phyloP scores from a whole-genome alignment of 1,284 basidiomycete genomes.

The Irpex sp. region DNA sequence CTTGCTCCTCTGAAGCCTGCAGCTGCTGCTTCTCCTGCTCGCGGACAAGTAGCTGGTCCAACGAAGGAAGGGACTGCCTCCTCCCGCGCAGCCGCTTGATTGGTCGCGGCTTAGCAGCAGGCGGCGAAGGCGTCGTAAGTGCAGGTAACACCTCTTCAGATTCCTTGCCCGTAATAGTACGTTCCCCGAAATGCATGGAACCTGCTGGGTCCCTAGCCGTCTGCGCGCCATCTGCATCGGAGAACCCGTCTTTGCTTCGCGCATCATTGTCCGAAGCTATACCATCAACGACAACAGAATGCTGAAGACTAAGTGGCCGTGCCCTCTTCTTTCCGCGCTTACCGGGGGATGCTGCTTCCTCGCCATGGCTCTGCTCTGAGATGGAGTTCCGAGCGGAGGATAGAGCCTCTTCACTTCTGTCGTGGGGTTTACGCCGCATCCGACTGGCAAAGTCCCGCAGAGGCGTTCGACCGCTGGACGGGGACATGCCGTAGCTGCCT shows the following conservation, averaged over 20 bases:
- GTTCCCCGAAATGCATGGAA: neutral
- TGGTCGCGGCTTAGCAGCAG: neutral
- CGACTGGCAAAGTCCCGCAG: conserved; percentile 33
- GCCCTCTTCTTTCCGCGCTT: neutral
- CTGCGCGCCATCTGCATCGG: conserved; percentile 1
- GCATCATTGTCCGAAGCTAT: neutral
- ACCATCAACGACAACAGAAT: neutral
- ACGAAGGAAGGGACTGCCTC: conserved; percentile 23
- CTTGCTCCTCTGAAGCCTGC: conserved; percentile 43
- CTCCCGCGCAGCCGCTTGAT: conserved; percentile 17
- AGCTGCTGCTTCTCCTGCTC: conserved; percentile 31
- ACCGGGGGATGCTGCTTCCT: conserved; percentile 17
- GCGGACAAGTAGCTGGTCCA: conserved; percentile 12
- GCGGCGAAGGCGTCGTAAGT: conserved; percentile 7
- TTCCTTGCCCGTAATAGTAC: neutral
- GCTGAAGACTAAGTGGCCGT: conserved; percentile 5
- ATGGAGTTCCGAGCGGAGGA: conserved; percentile 43
- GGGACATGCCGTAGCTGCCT: conserved; percentile 30
- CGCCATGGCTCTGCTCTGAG: conserved; percentile 38
- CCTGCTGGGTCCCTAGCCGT: conserved; percentile 3
- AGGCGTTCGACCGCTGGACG: conserved; percentile 36
- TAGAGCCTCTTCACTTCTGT: conserved; percentile 41
- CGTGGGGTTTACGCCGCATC: conserved; percentile 26
- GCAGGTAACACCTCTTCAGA: neutral
- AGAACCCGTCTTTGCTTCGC: neutral